These are phyloP conservation scores for Areca catechu DNA, from an alignment of 176 grass and related monocot genomes.

Conservation along the genomic window DNA sequence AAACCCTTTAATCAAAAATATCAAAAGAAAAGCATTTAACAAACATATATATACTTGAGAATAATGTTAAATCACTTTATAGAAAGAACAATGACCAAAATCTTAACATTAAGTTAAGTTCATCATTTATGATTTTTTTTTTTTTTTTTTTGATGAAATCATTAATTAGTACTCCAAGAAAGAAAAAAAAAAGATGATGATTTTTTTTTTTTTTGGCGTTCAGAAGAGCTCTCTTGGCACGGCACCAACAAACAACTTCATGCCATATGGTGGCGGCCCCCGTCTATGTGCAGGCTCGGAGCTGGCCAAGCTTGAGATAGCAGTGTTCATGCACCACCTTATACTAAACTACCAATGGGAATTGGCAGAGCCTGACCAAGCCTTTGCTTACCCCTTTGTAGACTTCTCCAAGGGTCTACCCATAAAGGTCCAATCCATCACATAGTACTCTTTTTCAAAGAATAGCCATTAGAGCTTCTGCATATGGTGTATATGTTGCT, in stretches of 20 bases:
- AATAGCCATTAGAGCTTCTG: too few species aligned
- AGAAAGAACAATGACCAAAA: too few species aligned
- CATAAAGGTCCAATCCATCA: constrained; percentile 48
- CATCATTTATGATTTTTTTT: too few species aligned
- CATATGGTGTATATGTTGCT: too few species aligned
- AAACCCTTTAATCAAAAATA: too few species aligned
- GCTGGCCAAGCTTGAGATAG: constrained; percentile 92
- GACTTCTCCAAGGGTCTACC: constrained; percentile 84
- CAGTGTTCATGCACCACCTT: constrained; percentile 86
- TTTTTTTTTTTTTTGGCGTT: neutral
- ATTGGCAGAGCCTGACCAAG: constrained; percentile 66
- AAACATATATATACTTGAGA: too few species aligned
- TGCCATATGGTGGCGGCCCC: constrained; percentile 88
- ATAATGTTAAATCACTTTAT: too few species aligned
- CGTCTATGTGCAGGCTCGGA: constrained; percentile 88
- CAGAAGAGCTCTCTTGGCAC: constrained; percentile 29
- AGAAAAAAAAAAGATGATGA: too few species aligned
- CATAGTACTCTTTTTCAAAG: constrained; percentile 7
- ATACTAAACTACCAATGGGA: constrained; percentile 86
- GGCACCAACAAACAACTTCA: constrained; percentile 46
- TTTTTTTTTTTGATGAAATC: too few species aligned
- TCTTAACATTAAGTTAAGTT: too few species aligned
- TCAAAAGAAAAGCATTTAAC: too few species aligned
- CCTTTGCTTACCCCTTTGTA: constrained; percentile 74
- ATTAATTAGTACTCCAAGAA: too few species aligned